Evolutionary conservation across 164 flowering plant genomes (phyloP), one percentile per base, ranked within the genome.

Genomic region (Nymphaea colorata): DNA sequence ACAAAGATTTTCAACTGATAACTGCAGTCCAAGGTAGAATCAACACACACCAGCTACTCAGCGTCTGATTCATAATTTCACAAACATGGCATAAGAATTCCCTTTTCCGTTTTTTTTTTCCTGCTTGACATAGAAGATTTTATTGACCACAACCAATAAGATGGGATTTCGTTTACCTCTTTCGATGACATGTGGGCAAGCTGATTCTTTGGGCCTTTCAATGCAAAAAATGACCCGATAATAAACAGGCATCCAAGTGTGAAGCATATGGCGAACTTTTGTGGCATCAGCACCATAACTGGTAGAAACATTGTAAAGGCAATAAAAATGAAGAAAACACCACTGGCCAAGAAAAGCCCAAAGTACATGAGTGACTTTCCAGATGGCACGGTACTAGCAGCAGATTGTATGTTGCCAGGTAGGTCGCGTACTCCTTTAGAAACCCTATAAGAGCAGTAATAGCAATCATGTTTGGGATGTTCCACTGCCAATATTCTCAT

Each of bases 291-390:
- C 61, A 94, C 97, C 86, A 94, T 89, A 73, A 94, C 88, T 2
- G 99, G 97, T 68, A 94, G 97, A 76, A 94, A 94, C 89, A 94
- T 83, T 57, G 96, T 87, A 78, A 94, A 94, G 65, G 98, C 91
- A 15, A 94, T 87, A 79, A 94, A 91, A 64, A 94, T 62, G 69
- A 91, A 91, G 84, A 94, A 94, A 60, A 90, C 82, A 59, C 98
- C 98, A 69, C 83, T 71, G 7, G 87, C 97, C 70, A 94, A 79
- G 73, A 94, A 68, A 61, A 94, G 67, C 63, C 97, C 96, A 82
- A 94, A 94, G 71, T 94, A 91, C 87, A 91, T 81, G 12, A 94
- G 87, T 72, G 93, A 74, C 72, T 87, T 88, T 71, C 95, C 98
- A 64, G 98, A 91, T 69, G 96, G 93, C 16, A 91, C 85, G 78